Conservation (phyloP, 176 grass and related monocot genomes). For the Musa acuminata region DNA sequence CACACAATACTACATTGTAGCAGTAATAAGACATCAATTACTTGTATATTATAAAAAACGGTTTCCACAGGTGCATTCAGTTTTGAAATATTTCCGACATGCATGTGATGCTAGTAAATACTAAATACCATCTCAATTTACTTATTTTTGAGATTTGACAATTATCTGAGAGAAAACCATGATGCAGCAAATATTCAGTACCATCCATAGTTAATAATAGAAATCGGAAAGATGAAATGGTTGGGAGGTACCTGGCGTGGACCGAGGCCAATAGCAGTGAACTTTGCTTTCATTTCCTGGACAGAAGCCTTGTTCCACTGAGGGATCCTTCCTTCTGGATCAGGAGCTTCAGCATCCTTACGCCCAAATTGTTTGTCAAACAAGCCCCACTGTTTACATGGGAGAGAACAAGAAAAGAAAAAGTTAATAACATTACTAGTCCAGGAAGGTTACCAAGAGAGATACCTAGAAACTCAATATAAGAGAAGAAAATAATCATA, state of each 20-base stretch:
- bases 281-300: slow-evolving; percentile 87
- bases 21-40: no score
- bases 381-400: slow-evolving; percentile 60
- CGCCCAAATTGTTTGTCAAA: slow-evolving; percentile 84
- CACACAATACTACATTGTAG: no score
- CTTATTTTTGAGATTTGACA: no score
- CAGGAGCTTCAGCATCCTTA: slow-evolving; percentile 49
- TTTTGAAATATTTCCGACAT: no score
- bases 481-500: no score
- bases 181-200: not conserved
- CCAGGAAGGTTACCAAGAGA: not conserved
- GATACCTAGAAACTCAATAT: not conserved
- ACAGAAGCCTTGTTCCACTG: slow-evolving; percentile 81
- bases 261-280: slow-evolving; percentile 59
- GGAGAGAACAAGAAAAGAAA: not conserved
- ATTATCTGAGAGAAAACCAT: not conserved
- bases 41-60: no score
- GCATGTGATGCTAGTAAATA: no score
- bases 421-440: not conserved
- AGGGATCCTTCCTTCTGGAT: slow-evolving; percentile 85
- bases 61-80: no score
- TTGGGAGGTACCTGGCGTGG: slow-evolving; percentile 68
- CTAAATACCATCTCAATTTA: no score
- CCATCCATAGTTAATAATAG: slow-evolving; percentile 1
- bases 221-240: not conserved